Evolutionary conservation across 768 basidiomycete genomes (phyloP).

Genomic region (Mycena olivaceomarginata): DNA sequence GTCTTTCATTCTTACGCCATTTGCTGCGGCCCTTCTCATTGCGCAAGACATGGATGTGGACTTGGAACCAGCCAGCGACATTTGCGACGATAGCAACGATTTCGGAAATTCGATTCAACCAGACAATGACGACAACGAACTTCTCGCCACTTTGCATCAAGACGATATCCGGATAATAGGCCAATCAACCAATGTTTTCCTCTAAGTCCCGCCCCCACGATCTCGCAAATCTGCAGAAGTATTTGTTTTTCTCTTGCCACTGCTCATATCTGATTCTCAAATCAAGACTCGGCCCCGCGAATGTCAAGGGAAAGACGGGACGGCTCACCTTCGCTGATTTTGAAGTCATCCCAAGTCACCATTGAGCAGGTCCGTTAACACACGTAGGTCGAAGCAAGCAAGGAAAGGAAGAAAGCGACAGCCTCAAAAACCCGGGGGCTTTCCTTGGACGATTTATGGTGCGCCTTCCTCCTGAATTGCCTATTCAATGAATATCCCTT

Average conservation of each 20-base stretch:
- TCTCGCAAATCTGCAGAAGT: too few relatives aligned
- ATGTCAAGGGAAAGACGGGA: too few relatives aligned
- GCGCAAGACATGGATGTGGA: background rate
- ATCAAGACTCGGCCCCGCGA: too few relatives aligned
- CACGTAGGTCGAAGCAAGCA: too few relatives aligned
- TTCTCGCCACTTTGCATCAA: background rate
- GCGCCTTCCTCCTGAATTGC: background rate
- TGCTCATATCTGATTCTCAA: background rate
- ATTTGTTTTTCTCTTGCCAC: too few relatives aligned
- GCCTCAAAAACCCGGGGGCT: background rate
- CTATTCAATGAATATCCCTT: background rate
- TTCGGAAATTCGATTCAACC: background rate
- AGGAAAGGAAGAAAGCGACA: too few relatives aligned
- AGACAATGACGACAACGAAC: background rate
- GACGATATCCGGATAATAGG: background rate
- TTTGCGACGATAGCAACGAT: background rate
- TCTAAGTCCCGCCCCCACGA: background rate
- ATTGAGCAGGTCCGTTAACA: too few relatives aligned
- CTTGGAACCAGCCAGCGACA: background rate
- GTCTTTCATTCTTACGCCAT: conserved; percentile 2
- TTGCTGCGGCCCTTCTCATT: conserved; percentile 3
- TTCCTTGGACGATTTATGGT: background rate
- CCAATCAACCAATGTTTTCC: background rate
- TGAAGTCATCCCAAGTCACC: too few relatives aligned
- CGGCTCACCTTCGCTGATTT: too few relatives aligned